phyloP scores from a whole-genome alignment of 768 basidiomycete species.

The Dentipellis sp. region DNA sequence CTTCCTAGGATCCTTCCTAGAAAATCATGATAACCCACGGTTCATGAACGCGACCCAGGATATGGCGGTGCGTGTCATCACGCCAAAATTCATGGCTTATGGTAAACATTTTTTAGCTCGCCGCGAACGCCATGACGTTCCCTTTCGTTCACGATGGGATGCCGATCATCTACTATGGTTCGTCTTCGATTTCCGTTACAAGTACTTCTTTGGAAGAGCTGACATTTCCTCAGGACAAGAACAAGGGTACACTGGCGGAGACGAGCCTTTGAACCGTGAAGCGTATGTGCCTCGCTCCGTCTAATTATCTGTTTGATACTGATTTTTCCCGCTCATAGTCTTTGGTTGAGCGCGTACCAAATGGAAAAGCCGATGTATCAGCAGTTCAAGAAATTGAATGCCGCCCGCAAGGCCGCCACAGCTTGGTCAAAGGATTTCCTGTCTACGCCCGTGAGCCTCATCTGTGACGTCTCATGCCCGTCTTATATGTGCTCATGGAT shows the following conservation, averaged over 20 bases:
- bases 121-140: conserved; percentile 40
- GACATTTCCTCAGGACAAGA: conserved; percentile 30
- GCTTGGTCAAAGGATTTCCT: conserved; percentile 32
- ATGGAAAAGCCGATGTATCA: conserved; percentile 38
- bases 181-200: not conserved
- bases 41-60: conserved; percentile 36
- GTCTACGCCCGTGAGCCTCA: conserved; percentile 31
- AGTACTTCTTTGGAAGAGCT: not conserved
- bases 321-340: conserved; percentile 22
- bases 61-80: conserved; percentile 23
- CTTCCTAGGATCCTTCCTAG: conserved; percentile 37
- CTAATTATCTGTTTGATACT: not conserved
- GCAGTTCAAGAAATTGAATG: conserved; percentile 39
- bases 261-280: conserved; percentile 40
- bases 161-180: conserved; percentile 43
- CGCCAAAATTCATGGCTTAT: not conserved
- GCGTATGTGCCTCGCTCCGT: conserved; percentile 24
- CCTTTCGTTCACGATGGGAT: conserved; percentile 43
- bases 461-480: not conserved
- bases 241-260: conserved; percentile 36
- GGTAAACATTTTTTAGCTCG: conserved; percentile 20
- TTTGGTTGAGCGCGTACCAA: conserved; percentile 52
- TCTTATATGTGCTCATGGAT: too few relatives aligned
- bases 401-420: conserved; percentile 42
- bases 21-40: conserved; percentile 47